phyloP scores from a whole-genome alignment of 768 basidiomycete genomes.

The Naganishia vishniacii region DNA sequence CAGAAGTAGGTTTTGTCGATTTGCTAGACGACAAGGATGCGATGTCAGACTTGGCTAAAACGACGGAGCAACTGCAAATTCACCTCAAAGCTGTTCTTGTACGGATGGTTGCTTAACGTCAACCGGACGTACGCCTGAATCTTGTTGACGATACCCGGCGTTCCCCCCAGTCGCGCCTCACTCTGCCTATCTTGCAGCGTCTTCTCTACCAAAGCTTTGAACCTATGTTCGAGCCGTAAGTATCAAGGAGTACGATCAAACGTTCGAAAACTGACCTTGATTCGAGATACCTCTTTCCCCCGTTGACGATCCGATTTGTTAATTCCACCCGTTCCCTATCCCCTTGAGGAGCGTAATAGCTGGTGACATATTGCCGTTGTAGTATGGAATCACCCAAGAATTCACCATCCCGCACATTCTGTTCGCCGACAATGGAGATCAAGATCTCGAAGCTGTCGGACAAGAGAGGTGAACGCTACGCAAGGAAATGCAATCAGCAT shows the following conservation, averaged over 20 bases:
- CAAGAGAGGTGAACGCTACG: slow-evolving; percentile 45
- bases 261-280: slow-evolving; percentile 57
- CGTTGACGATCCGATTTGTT: slow-evolving; percentile 67
- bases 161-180: slow-evolving; percentile 83
- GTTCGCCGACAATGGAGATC: slow-evolving; percentile 46
- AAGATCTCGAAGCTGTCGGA: slow-evolving; percentile 48
- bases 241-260: too few relatives aligned
- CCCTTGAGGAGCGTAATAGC: slow-evolving; percentile 62
- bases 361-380: slow-evolving; percentile 74
- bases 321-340: slow-evolving; percentile 62
- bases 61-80: slow-evolving; percentile 30
- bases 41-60: not conserved
- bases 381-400: slow-evolving; percentile 12
- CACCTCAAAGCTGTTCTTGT: slow-evolving; percentile 85
- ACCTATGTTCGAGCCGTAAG: too few relatives aligned
- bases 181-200: slow-evolving; percentile 73
- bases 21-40: slow-evolving; percentile 53
- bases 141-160: slow-evolving; percentile 82
- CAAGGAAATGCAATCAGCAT: not conserved
- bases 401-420: slow-evolving; percentile 42
- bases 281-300: slow-evolving; percentile 74
- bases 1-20: slow-evolving; percentile 82
- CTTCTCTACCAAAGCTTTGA: slow-evolving; percentile 56
- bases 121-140: slow-evolving; percentile 81
- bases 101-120: slow-evolving; percentile 68